Evolutionary conservation across 2,329 filamentous ascomycete genomes (phyloP), one percentile per base, ranked within the genome.

Genomic region (Neopestalotiopsis clavispora): DNA sequence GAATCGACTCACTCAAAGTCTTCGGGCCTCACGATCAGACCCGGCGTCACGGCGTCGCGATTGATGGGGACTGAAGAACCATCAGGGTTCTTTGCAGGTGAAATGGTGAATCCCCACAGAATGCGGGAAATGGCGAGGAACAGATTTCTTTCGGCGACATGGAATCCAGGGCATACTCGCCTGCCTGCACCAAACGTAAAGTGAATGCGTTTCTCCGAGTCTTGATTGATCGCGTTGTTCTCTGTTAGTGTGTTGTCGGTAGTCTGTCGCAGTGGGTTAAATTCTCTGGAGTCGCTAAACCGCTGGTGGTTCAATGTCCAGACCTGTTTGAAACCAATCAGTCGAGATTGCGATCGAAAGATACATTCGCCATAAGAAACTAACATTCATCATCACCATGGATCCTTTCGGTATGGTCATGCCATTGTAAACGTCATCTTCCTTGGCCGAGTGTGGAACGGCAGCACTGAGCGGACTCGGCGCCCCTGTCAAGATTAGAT

Each of bases 181-280:
- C 87, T 80, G 1, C 88, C 87, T 9, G 84, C 84, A n/a, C 88
- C 87, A 67, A 88, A 90, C 0, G 80, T 82, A 74, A 86, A 88
- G 10, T 85, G 82, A 62, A 88, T 86, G 13, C 85, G 80, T 72
- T 86, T 80, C 0, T 77, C 75, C 0, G 78, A 76, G 66, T 84
- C 80, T 0, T 80, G 70, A 17, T 81, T 71, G 66, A 73, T 74
- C 66, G 74, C 74, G n/a, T 49, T 49, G 13, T 49, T 49, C 42
- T 49, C 42, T 49, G 13, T 49, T 5, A 49, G 17, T 14, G 42
- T 49, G 10, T 49, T 17, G 1, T 49, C 42, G 17, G 2, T 4
- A 49, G 42, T 49, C 42, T 49, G 42, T 49, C 42, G 42, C 14
- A 49, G 2, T 3, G 42, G 42, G 42, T 49, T 2, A 49, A 49